A percentile compares a stretch with the other conserved stretches of the same genome.
phyloP scores from a whole-genome alignment of 331 rosid genomes.

The Cydonia oblonga region DNA sequence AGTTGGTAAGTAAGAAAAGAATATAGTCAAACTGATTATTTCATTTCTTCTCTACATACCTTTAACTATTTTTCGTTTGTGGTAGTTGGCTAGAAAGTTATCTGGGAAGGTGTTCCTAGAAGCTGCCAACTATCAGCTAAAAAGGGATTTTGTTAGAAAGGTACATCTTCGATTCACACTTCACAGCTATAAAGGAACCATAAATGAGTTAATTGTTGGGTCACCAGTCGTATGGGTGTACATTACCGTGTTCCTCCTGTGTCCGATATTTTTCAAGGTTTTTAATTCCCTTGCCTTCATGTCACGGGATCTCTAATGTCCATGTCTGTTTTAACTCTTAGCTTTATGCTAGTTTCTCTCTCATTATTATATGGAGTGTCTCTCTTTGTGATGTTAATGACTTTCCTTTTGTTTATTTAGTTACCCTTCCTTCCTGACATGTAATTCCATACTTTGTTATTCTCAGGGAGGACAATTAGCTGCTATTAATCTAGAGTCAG shows the following conservation, averaged over 20 bases:
- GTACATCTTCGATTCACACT: conserved; percentile 20
- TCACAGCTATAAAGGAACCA: background rate
- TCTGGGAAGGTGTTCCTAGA: conserved; percentile 70
- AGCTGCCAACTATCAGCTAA: conserved; percentile 86
- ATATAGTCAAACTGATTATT: conserved; percentile 4
- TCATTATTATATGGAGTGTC: background rate
- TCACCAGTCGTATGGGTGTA: background rate
- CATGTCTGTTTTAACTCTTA: background rate
- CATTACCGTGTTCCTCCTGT: background rate
- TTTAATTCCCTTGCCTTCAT: background rate
- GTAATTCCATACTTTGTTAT: conserved; percentile 11
- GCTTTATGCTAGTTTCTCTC: background rate
- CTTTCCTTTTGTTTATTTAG: background rate
- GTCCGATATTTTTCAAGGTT: background rate
- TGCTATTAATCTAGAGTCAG: conserved; percentile 64
- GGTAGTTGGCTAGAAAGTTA: conserved; percentile 53
- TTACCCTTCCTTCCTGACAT: conserved; percentile 1
- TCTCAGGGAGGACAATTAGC: conserved; percentile 85
- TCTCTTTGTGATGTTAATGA: background rate
- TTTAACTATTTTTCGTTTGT: conserved; percentile 22
- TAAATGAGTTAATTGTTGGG: background rate
- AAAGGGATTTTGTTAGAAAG: conserved; percentile 72
- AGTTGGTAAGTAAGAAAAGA: conserved; percentile 41
- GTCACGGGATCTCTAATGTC: background rate
- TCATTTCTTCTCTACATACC: conserved; percentile 2